Evolutionary conservation across 202 grass and related monocot genomes (phyloP), one percentile per base, ranked within the genome.

Genomic region (Zoysia matrella): DNA sequence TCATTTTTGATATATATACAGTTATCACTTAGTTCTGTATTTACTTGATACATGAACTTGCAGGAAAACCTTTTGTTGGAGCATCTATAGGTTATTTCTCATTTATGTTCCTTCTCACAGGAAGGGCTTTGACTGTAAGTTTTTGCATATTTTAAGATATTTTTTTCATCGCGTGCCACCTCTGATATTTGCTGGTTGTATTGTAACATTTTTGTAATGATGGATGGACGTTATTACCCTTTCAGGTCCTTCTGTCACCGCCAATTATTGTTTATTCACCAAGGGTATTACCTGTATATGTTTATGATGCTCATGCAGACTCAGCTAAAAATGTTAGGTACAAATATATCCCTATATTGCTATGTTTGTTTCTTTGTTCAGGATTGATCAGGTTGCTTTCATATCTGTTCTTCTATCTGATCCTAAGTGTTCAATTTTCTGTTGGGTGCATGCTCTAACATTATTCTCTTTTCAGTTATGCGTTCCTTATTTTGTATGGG

Each of bases 271-370:
- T 99, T 82, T 99, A 99, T 87, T 99, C 96, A 43, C 93, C 96
- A 67, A 90, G 96, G 76, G 91, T 99, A 48, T 90, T 99, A 73
- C 96, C 93, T 47, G 96, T 99, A 65, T 99, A 99, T 89, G 89
- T 99, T 75, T 99, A 99, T 81, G 93, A 99, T 90, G 96, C 96
- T 87, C 96, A 99, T 96, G 96, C 96, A 86, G 96, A 99, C 84
- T 99, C 89, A 83, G 96, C 92, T 75, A 99, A 99, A 90, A 99
- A 99, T 86, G 96, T 99, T 87, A 99, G 96, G 96, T 98, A 85
- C 71, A 46, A 46, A 74, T 87, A 62, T 69, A 1, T 12, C 47
- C 52, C 87, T 76, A 43, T n/a, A 1, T 72, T 61, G 43, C 54
- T 74, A 52, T 54, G 49, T 84, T 18, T 52, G 60, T 80, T 66